Evolutionary conservation across 345 rosid genomes (phyloP).

Genomic region (Ceriops tagal): DNA sequence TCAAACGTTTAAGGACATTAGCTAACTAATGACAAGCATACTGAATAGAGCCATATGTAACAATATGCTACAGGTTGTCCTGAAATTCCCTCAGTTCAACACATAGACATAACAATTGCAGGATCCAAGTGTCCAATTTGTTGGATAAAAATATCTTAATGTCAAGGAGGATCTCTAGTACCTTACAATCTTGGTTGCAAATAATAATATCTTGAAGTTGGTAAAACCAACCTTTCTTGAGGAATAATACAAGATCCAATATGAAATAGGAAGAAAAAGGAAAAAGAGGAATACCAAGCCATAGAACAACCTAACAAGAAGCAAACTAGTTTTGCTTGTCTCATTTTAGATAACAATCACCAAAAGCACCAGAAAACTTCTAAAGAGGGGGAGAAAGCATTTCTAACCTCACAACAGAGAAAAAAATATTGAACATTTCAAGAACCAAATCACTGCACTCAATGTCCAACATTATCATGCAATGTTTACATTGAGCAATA

Average conservation of each 20-base stretch:
- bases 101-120: background rate
- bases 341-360: background rate
- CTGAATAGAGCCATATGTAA: background rate
- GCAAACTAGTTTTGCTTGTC: background rate
- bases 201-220: background rate
- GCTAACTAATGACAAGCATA: background rate
- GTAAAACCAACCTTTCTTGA: background rate
- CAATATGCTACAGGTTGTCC: background rate
- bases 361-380: background rate
- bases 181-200: background rate
- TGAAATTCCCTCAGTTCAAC: background rate
- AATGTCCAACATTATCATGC: slow-evolving; percentile 69
- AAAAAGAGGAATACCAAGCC: background rate
- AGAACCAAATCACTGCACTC: slow-evolving; percentile 61
- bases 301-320: background rate
- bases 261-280: background rate
- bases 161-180: background rate
- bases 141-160: background rate
- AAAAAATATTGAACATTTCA: slow-evolving; percentile 57
- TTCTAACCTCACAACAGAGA: slow-evolving; percentile 52
- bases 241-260: background rate
- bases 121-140: background rate
- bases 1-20: background rate
- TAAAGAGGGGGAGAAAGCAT: slow-evolving; percentile 7
- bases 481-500: slow-evolving; percentile 66